Percentiles rank a stretch among this genome's conserved stretches.
These are phyloP conservation scores for Laetiporus sulphureus DNA, from an alignment of 1,284 basidiomycete species.

Conservation along the genomic window DNA sequence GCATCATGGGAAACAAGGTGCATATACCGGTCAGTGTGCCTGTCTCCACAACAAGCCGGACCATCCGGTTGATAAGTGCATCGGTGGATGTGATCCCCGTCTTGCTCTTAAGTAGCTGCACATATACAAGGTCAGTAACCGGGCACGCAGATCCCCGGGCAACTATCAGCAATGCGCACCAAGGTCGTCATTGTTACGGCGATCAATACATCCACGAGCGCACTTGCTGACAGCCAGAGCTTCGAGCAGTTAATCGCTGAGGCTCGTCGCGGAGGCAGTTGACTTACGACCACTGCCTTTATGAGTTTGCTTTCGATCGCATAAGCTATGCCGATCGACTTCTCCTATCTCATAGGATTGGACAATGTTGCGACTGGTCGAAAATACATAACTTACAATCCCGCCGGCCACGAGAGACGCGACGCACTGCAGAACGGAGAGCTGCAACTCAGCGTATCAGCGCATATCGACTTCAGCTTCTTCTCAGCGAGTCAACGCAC, in stretches of 20 bases:
- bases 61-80: conserved; percentile 10
- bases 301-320: not conserved
- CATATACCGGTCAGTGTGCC: conserved; percentile 14
- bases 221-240: conserved; percentile 9
- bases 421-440: not conserved
- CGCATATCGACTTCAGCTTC: not conserved
- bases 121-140: not conserved
- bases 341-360: too few relatives aligned
- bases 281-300: not conserved
- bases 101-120: conserved; percentile 5
- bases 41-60: conserved; percentile 13
- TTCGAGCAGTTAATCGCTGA: not conserved
- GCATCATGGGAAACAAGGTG: not conserved
- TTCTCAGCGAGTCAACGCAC: conserved; percentile 3
- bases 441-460: not conserved
- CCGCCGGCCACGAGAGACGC: not conserved
- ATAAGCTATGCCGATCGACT: not conserved
- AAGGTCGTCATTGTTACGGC: conserved; percentile 12
- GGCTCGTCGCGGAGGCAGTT: too few relatives aligned
- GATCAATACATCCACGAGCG: conserved; percentile 13
- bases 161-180: conserved; percentile 3
- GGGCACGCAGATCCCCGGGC: not conserved
- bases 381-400: not conserved
- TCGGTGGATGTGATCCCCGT: conserved; percentile 10
- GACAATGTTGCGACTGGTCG: too few relatives aligned